phyloP scores from a whole-genome alignment of 2,329 filamentous ascomycete genomes.

The Penicillium fuscoglaucum region DNA sequence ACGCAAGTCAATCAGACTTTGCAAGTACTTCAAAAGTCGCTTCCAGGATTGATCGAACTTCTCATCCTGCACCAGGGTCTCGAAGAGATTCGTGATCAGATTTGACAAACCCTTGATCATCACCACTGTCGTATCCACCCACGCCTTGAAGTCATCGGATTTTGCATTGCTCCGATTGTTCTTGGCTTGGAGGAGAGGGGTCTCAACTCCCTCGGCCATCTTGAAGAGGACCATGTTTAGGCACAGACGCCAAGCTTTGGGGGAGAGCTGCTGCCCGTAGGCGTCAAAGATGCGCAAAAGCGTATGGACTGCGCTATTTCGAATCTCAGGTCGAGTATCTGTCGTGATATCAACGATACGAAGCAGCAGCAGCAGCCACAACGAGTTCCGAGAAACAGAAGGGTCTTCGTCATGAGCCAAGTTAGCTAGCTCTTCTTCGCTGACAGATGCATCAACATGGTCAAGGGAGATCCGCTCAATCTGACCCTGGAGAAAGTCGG shows the following conservation, averaged over 20 bases:
- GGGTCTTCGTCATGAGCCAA: constrained; percentile 62
- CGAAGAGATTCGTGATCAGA: constrained; percentile 74
- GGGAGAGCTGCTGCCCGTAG: constrained; percentile 75
- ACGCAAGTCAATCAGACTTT: constrained; percentile 61
- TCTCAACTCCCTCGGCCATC: constrained; percentile 69
- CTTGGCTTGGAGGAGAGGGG: constrained; percentile 39
- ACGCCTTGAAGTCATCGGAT: constrained; percentile 51
- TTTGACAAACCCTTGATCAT: constrained; percentile 71
- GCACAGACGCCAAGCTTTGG: constrained; percentile 80
- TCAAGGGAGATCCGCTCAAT: constrained; percentile 45
- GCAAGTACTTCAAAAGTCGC: constrained; percentile 69
- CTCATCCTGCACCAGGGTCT: constrained; percentile 64
- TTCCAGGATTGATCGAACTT: constrained; percentile 75
- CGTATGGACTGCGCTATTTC: constrained; percentile 77
- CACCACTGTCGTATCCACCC: constrained; percentile 73
- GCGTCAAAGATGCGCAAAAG: constrained; percentile 88
- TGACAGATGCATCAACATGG: constrained; percentile 48
- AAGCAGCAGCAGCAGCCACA: constrained; percentile 40
- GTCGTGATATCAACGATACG: constrained; percentile 42
- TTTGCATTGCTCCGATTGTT: constrained; percentile 22
- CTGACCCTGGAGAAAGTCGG: constrained; percentile 71
- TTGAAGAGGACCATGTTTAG: constrained; percentile 78
- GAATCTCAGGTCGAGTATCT: constrained; percentile 42
- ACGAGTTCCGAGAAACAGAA: constrained; percentile 53
- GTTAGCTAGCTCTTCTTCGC: constrained; percentile 57